A percentile compares a stretch with the other conserved stretches of the same genome.
Evolutionary conservation across 345 rosid genomes (phyloP).

Genomic region (Populus nigra): DNA sequence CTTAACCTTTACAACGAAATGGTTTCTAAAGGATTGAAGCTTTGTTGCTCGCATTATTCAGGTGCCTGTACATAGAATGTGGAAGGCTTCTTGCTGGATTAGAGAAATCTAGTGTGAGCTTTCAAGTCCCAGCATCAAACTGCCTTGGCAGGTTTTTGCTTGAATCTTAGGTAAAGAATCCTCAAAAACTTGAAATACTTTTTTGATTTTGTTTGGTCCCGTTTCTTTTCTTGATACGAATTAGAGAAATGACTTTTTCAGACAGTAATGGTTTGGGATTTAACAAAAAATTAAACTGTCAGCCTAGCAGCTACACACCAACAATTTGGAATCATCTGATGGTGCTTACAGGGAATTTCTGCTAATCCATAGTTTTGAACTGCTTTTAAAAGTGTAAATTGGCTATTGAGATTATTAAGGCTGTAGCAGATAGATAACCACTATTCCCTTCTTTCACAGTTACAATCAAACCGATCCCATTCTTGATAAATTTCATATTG

Average conservation of each 20-base stretch:
- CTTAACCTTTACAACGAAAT: slow-evolving; percentile 41
- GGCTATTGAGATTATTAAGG: too few relatives aligned
- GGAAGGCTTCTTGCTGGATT: not conserved
- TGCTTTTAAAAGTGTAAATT: too few relatives aligned
- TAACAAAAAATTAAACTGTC: not conserved
- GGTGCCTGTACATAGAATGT: not conserved
- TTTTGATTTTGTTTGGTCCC: not conserved
- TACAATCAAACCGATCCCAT: not conserved
- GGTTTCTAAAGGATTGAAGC: slow-evolving; percentile 35
- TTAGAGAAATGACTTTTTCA: not conserved
- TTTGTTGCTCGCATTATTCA: not conserved
- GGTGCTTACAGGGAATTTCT: not conserved
- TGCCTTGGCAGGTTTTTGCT: not conserved
- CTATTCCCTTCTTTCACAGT: not conserved
- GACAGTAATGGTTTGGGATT: not conserved
- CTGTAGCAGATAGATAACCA: too few relatives aligned
- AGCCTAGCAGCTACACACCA: not conserved
- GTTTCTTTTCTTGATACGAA: not conserved
- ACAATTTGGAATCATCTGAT: not conserved
- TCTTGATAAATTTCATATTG: not conserved
- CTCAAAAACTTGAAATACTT: not conserved
- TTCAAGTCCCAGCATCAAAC: not conserved
- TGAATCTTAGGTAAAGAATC: not conserved
- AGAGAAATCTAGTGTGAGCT: not conserved
- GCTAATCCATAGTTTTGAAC: not conserved